These are phyloP conservation scores for Raphidocelis subcapitata DNA, from an alignment of 139 green algal genomes.

Conservation along the genomic window DNA sequence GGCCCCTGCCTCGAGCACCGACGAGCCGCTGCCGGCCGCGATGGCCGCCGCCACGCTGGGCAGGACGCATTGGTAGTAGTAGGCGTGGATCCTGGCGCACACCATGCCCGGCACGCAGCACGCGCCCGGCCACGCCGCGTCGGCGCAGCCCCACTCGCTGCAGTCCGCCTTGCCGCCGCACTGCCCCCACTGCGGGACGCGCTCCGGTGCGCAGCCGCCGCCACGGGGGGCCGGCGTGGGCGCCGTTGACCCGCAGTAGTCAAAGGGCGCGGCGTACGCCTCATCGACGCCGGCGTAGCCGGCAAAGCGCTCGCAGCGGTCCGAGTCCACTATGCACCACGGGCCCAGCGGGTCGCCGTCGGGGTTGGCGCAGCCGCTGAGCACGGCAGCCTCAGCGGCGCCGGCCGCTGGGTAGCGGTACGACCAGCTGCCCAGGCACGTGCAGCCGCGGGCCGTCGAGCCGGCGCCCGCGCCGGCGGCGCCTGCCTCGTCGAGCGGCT, in stretches of 20 bases:
- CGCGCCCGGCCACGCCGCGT: constrained; percentile 5
- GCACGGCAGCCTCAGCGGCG: neutral
- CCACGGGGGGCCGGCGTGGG: neutral
- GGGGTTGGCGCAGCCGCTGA: constrained; percentile 9
- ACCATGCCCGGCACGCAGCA: neutral
- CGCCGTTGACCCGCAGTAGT: neutral
- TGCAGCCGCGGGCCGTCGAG: neutral
- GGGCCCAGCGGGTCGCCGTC: constrained; percentile 10
- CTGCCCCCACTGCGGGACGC: neutral
- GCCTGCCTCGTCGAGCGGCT: too few species aligned
- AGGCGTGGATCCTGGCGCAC: neutral
- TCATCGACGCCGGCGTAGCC: neutral
- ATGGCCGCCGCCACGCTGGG: neutral
- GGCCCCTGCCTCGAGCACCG: neutral
- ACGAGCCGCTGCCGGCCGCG: neutral
- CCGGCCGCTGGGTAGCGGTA: neutral
- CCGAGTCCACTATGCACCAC: constrained; percentile 12
- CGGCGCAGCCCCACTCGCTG: constrained; percentile 3
- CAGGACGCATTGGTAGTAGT: constrained; percentile 4
- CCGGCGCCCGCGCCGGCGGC: neutral
- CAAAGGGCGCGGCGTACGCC: neutral
- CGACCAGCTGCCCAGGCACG: neutral
- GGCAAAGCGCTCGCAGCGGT: constrained; percentile 8
- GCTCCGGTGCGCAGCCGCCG: neutral
- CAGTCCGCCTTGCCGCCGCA: constrained; percentile 12